These are phyloP conservation scores for Oemleria cerasiformis DNA, from an alignment of 306 rosid genomes.

Conservation along the genomic window DNA sequence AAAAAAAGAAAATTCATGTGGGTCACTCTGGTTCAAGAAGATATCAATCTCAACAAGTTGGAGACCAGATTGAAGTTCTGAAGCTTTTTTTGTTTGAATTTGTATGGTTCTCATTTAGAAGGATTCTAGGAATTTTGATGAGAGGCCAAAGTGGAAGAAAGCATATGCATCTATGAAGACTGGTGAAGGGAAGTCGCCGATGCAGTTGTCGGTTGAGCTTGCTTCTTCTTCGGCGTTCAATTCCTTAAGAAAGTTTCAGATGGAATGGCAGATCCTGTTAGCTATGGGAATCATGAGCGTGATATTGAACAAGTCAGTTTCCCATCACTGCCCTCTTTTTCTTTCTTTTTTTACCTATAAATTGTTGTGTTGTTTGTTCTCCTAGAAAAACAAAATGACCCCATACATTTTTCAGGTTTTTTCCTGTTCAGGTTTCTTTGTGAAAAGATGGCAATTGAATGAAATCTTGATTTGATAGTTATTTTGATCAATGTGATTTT, in stretches of 20 bases:
- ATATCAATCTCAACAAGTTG: background rate
- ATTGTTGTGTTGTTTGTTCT: background rate
- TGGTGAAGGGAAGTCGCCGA: conserved; percentile 43
- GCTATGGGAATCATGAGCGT: conserved; percentile 57
- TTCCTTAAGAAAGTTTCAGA: conserved; percentile 61
- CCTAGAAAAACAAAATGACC: background rate
- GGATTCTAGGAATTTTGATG: conserved; percentile 56
- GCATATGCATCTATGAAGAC: conserved; percentile 72
- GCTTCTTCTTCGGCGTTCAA: conserved; percentile 39
- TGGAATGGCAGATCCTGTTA: conserved; percentile 97
- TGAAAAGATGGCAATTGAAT: background rate
- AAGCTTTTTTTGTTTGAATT: background rate
- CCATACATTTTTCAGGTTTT: background rate
- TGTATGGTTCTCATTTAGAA: conserved; percentile 9
- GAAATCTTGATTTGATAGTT: background rate
- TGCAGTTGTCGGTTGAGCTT: conserved; percentile 62
- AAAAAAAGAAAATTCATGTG: conserved; percentile 11
- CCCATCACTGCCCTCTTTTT: conserved; percentile 3
- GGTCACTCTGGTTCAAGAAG: background rate
- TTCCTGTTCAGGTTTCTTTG: background rate
- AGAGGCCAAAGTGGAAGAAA: conserved; percentile 63
- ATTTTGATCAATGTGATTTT: background rate
- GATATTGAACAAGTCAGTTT: conserved; percentile 77
- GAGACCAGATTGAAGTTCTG: background rate
- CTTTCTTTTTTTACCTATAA: background rate